Conservation (phyloP, 129 eudicot genomes). For the Solidago caesia region DNA sequence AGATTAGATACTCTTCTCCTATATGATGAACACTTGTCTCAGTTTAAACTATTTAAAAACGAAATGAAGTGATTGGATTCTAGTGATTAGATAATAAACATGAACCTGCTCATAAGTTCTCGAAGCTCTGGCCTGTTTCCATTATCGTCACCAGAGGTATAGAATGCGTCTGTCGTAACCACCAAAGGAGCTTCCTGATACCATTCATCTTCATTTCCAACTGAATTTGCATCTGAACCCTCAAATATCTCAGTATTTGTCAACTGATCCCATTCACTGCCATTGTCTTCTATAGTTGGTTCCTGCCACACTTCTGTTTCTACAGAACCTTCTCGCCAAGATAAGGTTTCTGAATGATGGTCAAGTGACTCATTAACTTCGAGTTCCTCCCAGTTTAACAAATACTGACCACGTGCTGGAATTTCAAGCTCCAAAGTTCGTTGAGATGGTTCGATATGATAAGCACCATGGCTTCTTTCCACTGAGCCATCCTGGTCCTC, state of each 20-base stretch:
- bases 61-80: neutral
- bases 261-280: constrained; percentile 35
- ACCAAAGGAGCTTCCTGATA: constrained; percentile 26
- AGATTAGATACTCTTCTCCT: constrained; percentile 94
- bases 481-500: neutral
- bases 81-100: neutral
- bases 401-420: neutral
- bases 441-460: neutral
- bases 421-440: neutral
- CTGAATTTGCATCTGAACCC: constrained; percentile 37
- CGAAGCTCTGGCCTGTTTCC: constrained; percentile 53
- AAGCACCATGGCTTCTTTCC: neutral
- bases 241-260: constrained; percentile 22
- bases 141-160: constrained; percentile 59
- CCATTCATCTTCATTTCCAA: constrained; percentile 34
- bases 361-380: neutral
- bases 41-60: neutral
- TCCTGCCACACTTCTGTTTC: constrained; percentile 22
- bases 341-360: constrained; percentile 2
- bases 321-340: constrained; percentile 1
- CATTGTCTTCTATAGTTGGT: constrained; percentile 38
- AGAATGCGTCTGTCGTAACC: constrained; percentile 39
- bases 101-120: constrained; percentile 74
- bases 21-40: constrained; percentile 8
- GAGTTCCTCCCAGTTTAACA: neutral